Evolutionary conservation across 2,329 filamentous ascomycete genomes (phyloP).

Genomic region (Fusarium neocosmosporiellum): DNA sequence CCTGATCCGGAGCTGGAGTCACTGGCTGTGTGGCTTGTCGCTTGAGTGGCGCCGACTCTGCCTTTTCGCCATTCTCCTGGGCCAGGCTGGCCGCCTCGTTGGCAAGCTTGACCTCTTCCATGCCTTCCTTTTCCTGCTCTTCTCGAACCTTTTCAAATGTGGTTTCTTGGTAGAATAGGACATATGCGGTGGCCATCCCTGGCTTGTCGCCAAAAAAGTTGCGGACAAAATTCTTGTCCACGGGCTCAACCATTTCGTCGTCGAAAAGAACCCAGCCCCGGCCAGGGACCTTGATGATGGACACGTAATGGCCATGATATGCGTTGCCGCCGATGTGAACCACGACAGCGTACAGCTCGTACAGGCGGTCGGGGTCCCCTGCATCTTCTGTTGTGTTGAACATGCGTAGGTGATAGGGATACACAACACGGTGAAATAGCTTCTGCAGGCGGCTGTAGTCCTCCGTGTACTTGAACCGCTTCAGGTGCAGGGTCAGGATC

Average conservation of each 20-base stretch:
- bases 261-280: conserved; percentile 97
- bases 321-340: conserved; percentile 97
- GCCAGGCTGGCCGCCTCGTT: conserved; percentile 68
- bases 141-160: conserved; percentile 74
- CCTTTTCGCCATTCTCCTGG: conserved; percentile 59
- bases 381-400: conserved; percentile 98
- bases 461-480: conserved; percentile 98
- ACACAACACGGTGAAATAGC: conserved; percentile 95
- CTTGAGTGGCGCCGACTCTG: conserved; percentile 58
- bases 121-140: conserved; percentile 86
- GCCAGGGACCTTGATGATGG: conserved; percentile 97
- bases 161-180: conserved; percentile 97
- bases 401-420: conserved; percentile 94
- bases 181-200: conserved; percentile 93
- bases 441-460: conserved; percentile 94
- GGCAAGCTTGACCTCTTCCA: conserved; percentile 69
- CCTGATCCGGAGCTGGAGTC: conserved; percentile 59
- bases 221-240: conserved; percentile 94
- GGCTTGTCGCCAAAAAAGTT: conserved; percentile 97
- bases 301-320: conserved; percentile 97
- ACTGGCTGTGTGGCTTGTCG: conserved; percentile 63
- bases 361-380: conserved; percentile 90
- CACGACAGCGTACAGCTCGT: conserved; percentile 96
- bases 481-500: conserved; percentile 91
- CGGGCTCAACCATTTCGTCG: conserved; percentile 98